These are phyloP conservation scores for Nicotiana attenuata DNA, from an alignment of 257 asterid species.

Conservation along the genomic window DNA sequence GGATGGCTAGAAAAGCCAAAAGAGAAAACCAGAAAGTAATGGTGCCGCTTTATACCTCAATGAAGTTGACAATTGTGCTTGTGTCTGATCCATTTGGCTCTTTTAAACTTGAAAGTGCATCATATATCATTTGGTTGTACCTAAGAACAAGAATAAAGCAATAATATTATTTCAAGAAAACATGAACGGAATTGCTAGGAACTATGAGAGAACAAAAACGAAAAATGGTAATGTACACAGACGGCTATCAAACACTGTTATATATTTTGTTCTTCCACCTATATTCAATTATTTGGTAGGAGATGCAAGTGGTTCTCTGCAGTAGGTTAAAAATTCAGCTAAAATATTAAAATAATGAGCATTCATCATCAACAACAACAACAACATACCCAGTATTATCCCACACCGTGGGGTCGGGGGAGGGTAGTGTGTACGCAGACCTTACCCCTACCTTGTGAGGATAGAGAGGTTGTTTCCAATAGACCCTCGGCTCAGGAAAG, in stretches of 20 bases:
- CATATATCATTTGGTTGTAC: conserved; percentile 66
- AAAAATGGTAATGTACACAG: neutral
- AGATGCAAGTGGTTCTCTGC: neutral
- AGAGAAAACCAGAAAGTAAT: neutral
- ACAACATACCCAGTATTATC: too few relatives aligned
- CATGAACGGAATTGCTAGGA: neutral
- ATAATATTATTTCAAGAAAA: conserved; percentile 6
- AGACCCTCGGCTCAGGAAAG: too few relatives aligned
- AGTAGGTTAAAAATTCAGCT: neutral
- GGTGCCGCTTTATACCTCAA: conserved; percentile 45
- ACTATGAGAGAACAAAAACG: neutral
- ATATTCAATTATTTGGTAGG: neutral
- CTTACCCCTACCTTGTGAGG: too few relatives aligned
- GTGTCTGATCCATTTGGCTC: conserved; percentile 71
- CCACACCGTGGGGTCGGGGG: too few relatives aligned
- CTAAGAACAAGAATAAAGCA: conserved; percentile 29
- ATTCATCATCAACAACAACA: too few relatives aligned
- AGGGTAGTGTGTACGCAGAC: too few relatives aligned
- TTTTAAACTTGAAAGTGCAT: conserved; percentile 62
- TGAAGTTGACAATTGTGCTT: conserved; percentile 51
- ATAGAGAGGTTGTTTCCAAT: too few relatives aligned
- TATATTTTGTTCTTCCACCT: neutral
- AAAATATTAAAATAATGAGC: neutral
- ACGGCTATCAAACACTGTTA: neutral
- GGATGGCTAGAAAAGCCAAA: neutral